Base-by-base conservation (phyloP, 2,329 filamentous ascomycete species). In the Chaetomiaceae sp. region DNA sequence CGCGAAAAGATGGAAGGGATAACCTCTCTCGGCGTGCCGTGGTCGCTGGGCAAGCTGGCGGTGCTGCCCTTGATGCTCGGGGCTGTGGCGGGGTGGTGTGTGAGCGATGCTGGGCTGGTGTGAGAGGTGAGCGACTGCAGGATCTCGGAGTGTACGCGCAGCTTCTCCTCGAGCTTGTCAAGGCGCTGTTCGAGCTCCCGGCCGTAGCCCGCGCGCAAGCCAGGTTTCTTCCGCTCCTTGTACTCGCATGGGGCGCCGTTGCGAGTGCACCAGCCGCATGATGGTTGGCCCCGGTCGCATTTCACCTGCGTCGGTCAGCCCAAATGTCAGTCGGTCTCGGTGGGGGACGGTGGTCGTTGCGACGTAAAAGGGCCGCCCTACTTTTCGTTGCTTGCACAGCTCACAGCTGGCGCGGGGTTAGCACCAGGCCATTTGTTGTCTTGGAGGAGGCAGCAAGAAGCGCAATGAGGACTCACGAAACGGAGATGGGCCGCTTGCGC, bases 331-430 rank as follows among this genome's bases (percentile, higher is more conserved):
- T 2, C 8, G 34, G 19, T 10, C 6, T 14, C 11, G 37, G 24
- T 17, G 18, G 4, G 14, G 14, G n/a, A n/a, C n/a, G n/a, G n/a
- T n/a, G 7, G 29, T 32, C 7, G 6, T n/a, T n/a, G 4, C 12
- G 3, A 3, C 7, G 22, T 12, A 19, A 18, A 11, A 11, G 17
- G 15, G 12, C 10, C 4, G 37, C 15, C 64, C 45, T 67, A 88
- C 85, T 73, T 90, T 91, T 69, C 86, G 73, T 64, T 86, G 81
- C 66, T 90, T 89, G 70, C 86, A 88, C 42, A 86, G 74, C 67
- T 90, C 86, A 61, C 86, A 84, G 59, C 81, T 84, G 27, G 50
- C 19, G 38, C 22, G 14, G 27, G n/a, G 37, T 55, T 36, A 50
- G 48, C 40, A 50, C 39, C 18, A 18, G 19, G 6, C 22, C 17